Evolutionary conservation across 2,329 filamentous ascomycete species (phyloP).

Genomic region (Pseudogymnoascus sp.): DNA sequence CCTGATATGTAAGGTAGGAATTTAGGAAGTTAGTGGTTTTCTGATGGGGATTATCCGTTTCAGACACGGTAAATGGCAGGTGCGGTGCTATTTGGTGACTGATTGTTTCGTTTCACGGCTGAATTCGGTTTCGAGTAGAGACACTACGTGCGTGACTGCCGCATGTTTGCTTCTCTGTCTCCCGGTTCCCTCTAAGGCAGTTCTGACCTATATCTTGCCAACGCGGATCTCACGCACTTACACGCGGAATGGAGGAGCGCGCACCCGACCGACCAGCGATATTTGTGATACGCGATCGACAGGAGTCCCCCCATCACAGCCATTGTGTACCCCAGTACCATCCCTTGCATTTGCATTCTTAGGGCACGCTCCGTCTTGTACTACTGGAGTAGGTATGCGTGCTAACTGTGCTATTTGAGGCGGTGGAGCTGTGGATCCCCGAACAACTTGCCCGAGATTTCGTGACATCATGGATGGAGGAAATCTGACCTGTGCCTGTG

Average conservation of each 20-base stretch:
- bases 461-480: background rate
- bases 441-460: background rate
- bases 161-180: background rate
- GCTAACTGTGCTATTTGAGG: background rate
- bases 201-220: background rate
- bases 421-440: background rate
- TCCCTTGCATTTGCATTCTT: background rate
- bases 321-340: background rate
- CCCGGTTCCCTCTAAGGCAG: background rate
- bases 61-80: background rate
- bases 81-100: background rate
- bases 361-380: background rate
- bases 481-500: background rate
- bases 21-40: background rate
- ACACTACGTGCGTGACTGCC: background rate
- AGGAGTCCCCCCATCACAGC: background rate
- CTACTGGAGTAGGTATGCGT: too few species aligned
- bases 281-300: conserved; percentile 9
- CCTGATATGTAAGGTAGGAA: background rate
- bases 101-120: background rate
- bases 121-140: background rate
- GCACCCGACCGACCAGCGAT: background rate
- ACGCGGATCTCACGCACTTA: background rate
- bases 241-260: background rate
- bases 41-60: background rate